Percentiles rank a stretch among this genome's conserved stretches.
phyloP scores from a whole-genome alignment of 257 asterid species.

The Nicotiana otophora region DNA sequence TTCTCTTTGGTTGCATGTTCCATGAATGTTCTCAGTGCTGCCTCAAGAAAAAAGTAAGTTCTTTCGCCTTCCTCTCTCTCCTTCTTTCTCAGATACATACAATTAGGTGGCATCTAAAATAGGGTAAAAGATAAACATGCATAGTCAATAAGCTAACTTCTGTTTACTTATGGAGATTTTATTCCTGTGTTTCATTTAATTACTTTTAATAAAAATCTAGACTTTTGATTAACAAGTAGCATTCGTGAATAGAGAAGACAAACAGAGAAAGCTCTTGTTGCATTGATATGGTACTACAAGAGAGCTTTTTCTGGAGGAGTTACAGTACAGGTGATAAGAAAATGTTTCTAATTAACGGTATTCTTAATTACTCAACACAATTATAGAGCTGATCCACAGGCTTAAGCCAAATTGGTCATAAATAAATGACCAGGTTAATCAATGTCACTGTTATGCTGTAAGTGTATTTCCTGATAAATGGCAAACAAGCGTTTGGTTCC shows the following conservation, averaged over 20 bases:
- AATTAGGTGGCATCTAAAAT: neutral
- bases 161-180: conserved; percentile 1
- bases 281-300: neutral
- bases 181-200: neutral
- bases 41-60: conserved; percentile 87
- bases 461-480: too few species aligned
- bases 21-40: conserved; percentile 60
- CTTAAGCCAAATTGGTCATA: too few species aligned
- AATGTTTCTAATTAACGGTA: neutral
- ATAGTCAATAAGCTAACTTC: neutral
- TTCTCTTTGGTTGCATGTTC: conserved; percentile 45
- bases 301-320: conserved; percentile 2
- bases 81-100: neutral
- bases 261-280: neutral
- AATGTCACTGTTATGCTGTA: too few species aligned
- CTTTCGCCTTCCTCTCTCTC: conserved; percentile 15
- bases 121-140: neutral
- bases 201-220: neutral
- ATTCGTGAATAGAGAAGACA: neutral
- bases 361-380: neutral
- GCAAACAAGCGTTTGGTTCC: too few species aligned
- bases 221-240: neutral
- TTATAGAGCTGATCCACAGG: neutral
- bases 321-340: neutral
- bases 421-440: too few species aligned